Evolutionary conservation across 345 rosid species (phyloP), one percentile per base, ranked within the genome.

Genomic region (Populus tremula): DNA sequence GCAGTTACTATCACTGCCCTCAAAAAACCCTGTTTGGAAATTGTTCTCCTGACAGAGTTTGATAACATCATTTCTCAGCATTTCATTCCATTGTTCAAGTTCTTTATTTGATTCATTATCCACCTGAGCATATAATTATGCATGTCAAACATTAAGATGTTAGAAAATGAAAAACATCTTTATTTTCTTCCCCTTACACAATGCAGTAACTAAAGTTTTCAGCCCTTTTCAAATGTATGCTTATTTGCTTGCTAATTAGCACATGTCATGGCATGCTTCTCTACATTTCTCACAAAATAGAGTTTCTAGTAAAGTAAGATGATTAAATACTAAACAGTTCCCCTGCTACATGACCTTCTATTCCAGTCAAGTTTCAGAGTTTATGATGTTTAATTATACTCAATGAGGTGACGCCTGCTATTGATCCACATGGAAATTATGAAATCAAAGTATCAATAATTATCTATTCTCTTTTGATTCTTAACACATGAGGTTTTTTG

Each of bases 41-140:
- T 90, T 91, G 83, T 96, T 94, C 74, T 94, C 97, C 85, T 91
- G 97, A 81, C 99, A 96, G 73, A 93, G 92, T 85, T 90, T 94
- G 78, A 94, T 76, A 43, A 83, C 94, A 59, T 96, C 98, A 74
- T 84, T 94, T 82, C 88, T 89, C n/a, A 96, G 89, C 87, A 92
- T 88, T 82, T 96, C 99, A 76, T 85, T 92, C 97, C 99, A 96
- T 73, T 92, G 98, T 86, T 96, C 99, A 83, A 96, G 80, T 81
- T 96, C 99, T 87, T 87, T 94, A 85, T 85, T 92, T 78, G 92
- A 89, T 78, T 94, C 98, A 20, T 88, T 86, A 84, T 94, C 98
- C 81, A 90, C 86, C 99, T 96, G 89, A 73, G 75, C 56, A 70
- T 71, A 78, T 20, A 65, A 38, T 18, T 29, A 56, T 33, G 16